phyloP scores from a whole-genome alignment of 208 protist species.

The Leishmania gerbilli region DNA sequence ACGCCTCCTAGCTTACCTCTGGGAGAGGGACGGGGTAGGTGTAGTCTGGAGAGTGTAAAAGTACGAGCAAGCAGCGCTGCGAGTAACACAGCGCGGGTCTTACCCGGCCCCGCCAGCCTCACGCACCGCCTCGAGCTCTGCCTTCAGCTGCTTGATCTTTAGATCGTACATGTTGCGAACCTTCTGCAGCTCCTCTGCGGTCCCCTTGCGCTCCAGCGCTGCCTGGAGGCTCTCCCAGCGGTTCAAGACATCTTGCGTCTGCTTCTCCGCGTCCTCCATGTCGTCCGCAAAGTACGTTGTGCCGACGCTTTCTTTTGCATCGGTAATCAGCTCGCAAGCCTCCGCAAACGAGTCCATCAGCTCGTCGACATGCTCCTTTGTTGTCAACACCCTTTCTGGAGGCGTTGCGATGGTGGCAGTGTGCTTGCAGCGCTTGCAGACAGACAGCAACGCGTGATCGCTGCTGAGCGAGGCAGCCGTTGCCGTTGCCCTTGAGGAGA shows the following conservation, averaged over 20 bases:
- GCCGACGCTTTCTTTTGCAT: slow-evolving; percentile 66
- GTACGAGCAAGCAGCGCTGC: not conserved
- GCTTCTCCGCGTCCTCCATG: slow-evolving; percentile 57
- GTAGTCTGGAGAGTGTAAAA: not conserved
- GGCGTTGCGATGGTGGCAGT: not conserved
- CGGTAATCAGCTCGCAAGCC: slow-evolving; percentile 64
- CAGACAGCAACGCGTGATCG: not conserved
- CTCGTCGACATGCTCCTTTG: slow-evolving; percentile 41
- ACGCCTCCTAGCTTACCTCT: not conserved
- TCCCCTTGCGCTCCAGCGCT: slow-evolving; percentile 28
- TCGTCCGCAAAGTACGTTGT: slow-evolving; percentile 76
- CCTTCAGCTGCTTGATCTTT: slow-evolving; percentile 73
- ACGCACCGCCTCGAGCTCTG: slow-evolving; percentile 52
- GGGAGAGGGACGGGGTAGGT: not conserved
- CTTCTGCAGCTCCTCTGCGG: slow-evolving; percentile 29
- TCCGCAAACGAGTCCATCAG: slow-evolving; percentile 69
- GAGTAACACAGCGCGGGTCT: not conserved
- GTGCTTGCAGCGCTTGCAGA: slow-evolving; percentile 9
- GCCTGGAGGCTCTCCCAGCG: slow-evolving; percentile 51
- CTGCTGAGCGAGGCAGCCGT: not conserved
- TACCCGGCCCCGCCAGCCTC: slow-evolving; percentile 27
- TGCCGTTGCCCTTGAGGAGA: not conserved
- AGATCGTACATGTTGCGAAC: slow-evolving; percentile 60
- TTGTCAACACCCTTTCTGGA: not conserved
- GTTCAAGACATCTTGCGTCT: slow-evolving; percentile 55